Base-by-base conservation (phyloP, 768 basidiomycete species). In the Trametes coccinea region DNA sequence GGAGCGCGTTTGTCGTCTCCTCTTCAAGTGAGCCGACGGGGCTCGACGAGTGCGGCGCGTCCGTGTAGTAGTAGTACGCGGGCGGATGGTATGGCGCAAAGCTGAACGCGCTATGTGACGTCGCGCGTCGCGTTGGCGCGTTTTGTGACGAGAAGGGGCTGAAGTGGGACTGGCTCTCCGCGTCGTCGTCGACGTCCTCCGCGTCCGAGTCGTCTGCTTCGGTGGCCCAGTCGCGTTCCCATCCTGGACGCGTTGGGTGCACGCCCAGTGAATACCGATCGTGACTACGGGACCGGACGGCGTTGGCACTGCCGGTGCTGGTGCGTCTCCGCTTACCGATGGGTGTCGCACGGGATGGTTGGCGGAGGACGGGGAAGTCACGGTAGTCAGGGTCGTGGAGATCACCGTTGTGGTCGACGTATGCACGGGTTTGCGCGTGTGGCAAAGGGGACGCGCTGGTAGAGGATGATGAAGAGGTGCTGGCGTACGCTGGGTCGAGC, bases 301-400 rank as follows among this genome's bases (percentile, higher is more conserved):
- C 34, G 34, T 37, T 47, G 9, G 56, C 60, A 54, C 54, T 56
- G 60, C 56, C 48, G n/a, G 56, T 59, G 62, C 59, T 60, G 2
- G 61, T 52, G 30, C 62, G 59, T 11, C 66, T 62, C 33, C 46
- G 53, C 57, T 53, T 56, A 45, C 33, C 34, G 41, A 34, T 11
- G 34, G 50, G 50, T 34, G 41, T 34, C 5, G 57, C 34, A 37
- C 34, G 34, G 34, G 34, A 37, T 37, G 34, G 5, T 11, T 37
- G 34, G 34, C 34, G 34, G 55, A 77, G 68, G 39, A 78, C 68
- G 31, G 86, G 86, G 61, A 88, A 88, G 73, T 86, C 79, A 63
- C 85, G 78, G 73, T 80, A 88, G 69, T 88, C 86, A 27, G 86
- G 86, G 71, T 88, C 86, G 68, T 88, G 86, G 29, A 86, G 75